Evolutionary conservation across 257 asterid species (phyloP), one percentile per base, ranked within the genome.

Genomic region (Misopates orontium): DNA sequence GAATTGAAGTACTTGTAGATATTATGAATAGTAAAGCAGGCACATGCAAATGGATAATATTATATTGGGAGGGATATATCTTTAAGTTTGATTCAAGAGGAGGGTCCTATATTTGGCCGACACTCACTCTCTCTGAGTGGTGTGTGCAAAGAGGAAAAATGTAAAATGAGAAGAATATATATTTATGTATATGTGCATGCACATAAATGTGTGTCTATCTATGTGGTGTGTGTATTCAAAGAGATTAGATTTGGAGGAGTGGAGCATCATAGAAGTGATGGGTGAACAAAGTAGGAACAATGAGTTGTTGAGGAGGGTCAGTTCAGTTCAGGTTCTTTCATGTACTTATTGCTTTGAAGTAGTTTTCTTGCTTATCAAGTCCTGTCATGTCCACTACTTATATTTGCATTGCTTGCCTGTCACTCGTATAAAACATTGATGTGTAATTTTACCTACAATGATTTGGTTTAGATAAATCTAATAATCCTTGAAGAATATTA

Each of bases 91-190:
- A 70, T 70, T 47, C 72, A 67, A 66, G 63, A 59, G 52, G 32
- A 63, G 85, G 80, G 85, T 8, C 73, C 78, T 58, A 51, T 73
- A 68, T 49, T 15, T 50, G 76, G 80, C 85, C 84, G 90, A 86
- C 90, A 82, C 36, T 28, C 7, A 86, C 90, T 80, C 36, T 28
- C 7, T 28, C 36, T 28, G 4, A 28, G 36, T 28, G 36, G 36
- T 28, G 3, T 7, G 36, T 28, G 36, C 36, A 28, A 28, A 28
- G 7, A 28, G 36, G 36, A 28, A 28, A 28, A 28, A 28, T 2
- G 7, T 2, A 7, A 28, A 7, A 3, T 28, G 7, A 28, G 7
- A 28, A 7, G 36, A 28, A 28, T 2, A 28, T 28, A 28, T 28
- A 71, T 68, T 17, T 42, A 63, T 64, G 58, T 70, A 56, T 56